These are phyloP conservation scores for Phalaenopsis equestris DNA, from an alignment of 106 monocot species.

Conservation along the genomic window DNA sequence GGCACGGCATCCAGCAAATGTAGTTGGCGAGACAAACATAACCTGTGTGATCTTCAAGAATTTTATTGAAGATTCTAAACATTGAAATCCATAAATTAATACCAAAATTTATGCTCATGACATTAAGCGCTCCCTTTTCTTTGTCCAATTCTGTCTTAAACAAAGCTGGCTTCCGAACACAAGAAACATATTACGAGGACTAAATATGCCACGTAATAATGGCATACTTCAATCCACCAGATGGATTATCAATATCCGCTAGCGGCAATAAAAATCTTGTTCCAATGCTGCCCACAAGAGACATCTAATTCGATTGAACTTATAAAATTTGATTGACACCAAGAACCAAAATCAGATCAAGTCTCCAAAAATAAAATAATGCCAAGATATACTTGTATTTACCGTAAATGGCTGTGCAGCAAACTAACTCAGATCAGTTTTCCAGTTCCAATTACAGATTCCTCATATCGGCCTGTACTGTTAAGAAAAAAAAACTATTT, in stretches of 20 bases:
- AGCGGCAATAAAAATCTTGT: no score
- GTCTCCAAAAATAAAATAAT: background rate
- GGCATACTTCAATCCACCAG: no score
- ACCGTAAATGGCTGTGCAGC: background rate
- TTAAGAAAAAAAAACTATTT: background rate
- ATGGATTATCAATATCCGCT: no score
- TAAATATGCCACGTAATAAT: no score
- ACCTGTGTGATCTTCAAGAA: no score
- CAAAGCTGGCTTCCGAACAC: background rate
- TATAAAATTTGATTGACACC: no score
- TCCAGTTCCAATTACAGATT: background rate
- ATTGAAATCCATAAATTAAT: no score
- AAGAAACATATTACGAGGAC: background rate
- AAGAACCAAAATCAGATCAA: no score
- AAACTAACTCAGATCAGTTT: background rate
- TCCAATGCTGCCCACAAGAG: background rate
- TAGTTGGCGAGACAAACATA: no score
- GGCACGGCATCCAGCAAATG: no score
- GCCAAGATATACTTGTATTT: background rate
- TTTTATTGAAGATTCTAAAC: no score
- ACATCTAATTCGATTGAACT: background rate
- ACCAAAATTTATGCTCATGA: no score
- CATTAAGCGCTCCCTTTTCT: background rate
- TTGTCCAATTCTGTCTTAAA: background rate
- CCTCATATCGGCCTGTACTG: background rate